Base-by-base conservation (phyloP, 345 rosid species). In the Erucastrum elatum region DNA sequence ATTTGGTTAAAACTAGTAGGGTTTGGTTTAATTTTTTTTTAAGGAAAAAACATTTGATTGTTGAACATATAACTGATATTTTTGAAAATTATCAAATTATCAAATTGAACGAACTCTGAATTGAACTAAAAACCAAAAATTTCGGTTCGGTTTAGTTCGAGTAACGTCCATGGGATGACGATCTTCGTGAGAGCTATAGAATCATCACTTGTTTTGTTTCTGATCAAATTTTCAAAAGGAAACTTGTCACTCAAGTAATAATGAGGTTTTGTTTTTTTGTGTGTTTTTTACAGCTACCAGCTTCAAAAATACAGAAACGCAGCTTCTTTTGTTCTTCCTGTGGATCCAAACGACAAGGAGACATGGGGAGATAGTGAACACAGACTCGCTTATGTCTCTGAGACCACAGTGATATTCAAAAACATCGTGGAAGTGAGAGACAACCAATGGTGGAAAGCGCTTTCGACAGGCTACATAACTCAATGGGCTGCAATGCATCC, bases 321-420 rank as follows among this genome's bases (percentile, higher is more conserved):
- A 2, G 90, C 90, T 31, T 95, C 99, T 1, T 93, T 87, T 75
- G 99, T 95, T 26, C 94, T 95, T 33, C 99, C 99, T 0, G 96
- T 91, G 6, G 94, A 95, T 63, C 94, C 91, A 4, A 85, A 84
- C 1, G 94, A 95, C 83, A 91, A 83, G 74, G 96, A 93, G 78
- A 93, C 99, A 6, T 93, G 99, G 98, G 99, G 98, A 37, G 99
- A 95, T 64, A 93, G 99, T 72, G 99, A 95, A 71, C 99, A 95
- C 51, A 87, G 99, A 41, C 91, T 95, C 30, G 99, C 99, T 5
- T 95, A 93, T 60, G 94, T 93, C 2, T 90, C 99, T 0, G 99
- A 93, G 77, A 95, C 99, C 21, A 95, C 99, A 0, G 99, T 93
- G 12, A 95, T 95, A 37, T 95, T 95, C 92, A 95, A 91, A 71